Percentiles rank a stretch among this genome's conserved stretches.
Evolutionary conservation across 148 eudicot genomes (phyloP).

Genomic region (Rhododendron molle): DNA sequence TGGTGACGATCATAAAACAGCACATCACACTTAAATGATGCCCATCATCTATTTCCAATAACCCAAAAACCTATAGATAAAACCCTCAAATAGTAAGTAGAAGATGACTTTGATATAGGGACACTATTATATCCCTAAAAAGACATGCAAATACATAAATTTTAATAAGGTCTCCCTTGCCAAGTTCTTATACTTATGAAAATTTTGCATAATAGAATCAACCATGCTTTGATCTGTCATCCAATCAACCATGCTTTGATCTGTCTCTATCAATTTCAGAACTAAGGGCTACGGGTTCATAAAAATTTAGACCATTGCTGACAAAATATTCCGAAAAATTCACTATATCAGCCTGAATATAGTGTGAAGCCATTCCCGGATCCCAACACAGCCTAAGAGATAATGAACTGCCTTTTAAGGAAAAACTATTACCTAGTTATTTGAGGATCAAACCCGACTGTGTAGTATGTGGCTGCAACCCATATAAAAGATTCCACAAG

Average conservation of each 20-base stretch:
- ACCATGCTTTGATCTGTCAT: neutral
- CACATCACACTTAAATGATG: neutral
- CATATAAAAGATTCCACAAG: constrained; percentile 73
- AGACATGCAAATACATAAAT: neutral
- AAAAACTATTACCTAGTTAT: constrained; percentile 47
- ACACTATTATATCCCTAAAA: neutral
- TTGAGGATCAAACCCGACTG: constrained; percentile 90
- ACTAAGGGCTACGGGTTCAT: neutral
- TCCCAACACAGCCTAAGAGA: neutral
- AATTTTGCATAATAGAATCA: neutral
- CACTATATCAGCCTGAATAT: neutral
- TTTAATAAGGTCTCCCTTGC: neutral
- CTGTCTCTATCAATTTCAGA: neutral
- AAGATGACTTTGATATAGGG: neutral
- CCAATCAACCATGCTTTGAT: neutral
- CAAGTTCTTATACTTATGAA: neutral
- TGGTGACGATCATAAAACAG: neutral
- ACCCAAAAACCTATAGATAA: neutral
- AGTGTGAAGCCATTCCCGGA: neutral
- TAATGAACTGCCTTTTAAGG: neutral
- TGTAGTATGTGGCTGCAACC: constrained; percentile 80
- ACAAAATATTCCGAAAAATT: neutral
- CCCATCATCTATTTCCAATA: neutral
- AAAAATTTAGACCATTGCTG: neutral
- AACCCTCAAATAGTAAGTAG: neutral